These are phyloP conservation scores for Hypomontagnella monticulosa DNA, from an alignment of 495 filamentous ascomycete species.

Conservation along the genomic window DNA sequence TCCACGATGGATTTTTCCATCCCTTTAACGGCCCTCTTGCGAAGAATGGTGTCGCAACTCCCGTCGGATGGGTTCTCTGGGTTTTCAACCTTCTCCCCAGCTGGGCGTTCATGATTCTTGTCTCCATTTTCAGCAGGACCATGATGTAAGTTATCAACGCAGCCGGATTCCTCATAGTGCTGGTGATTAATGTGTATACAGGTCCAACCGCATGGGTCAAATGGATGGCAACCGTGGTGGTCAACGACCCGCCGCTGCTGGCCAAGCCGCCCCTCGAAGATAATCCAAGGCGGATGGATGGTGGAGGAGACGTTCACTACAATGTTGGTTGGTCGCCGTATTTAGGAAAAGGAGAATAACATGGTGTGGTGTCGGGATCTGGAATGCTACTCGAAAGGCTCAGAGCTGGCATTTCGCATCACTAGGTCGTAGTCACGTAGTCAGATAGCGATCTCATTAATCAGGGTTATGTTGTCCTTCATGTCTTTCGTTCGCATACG, in stretches of 20 bases:
- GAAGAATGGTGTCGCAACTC: conserved; percentile 68
- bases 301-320: background rate
- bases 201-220: conserved; percentile 50
- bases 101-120: conserved; percentile 78
- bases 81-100: conserved; percentile 65
- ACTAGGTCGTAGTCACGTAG: conserved; percentile 26
- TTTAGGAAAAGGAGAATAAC: background rate
- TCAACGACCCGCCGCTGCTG: conserved; percentile 39
- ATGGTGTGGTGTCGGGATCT: conserved; percentile 3
- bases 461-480: conserved; percentile 30
- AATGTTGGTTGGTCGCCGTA: background rate
- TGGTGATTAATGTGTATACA: conserved; percentile 14
- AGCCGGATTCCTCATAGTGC: background rate
- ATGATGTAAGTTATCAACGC: conserved; percentile 77
- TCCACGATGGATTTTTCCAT: conserved; percentile 80
- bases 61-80: conserved; percentile 81
- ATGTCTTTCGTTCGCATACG: conserved; percentile 64
- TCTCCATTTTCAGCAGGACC: conserved; percentile 81
- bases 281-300: conserved; percentile 5
- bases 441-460: conserved; percentile 29
- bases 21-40: conserved; percentile 80
- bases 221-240: conserved; percentile 31
- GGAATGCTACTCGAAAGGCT: conserved; percentile 4
- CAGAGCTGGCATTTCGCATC: conserved; percentile 8
- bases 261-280: conserved; percentile 45